A percentile compares a stretch with the other conserved stretches of the same genome.
phyloP scores from a whole-genome alignment of 192 early-diverging fungal genomes.

The Pilaira anomala region DNA sequence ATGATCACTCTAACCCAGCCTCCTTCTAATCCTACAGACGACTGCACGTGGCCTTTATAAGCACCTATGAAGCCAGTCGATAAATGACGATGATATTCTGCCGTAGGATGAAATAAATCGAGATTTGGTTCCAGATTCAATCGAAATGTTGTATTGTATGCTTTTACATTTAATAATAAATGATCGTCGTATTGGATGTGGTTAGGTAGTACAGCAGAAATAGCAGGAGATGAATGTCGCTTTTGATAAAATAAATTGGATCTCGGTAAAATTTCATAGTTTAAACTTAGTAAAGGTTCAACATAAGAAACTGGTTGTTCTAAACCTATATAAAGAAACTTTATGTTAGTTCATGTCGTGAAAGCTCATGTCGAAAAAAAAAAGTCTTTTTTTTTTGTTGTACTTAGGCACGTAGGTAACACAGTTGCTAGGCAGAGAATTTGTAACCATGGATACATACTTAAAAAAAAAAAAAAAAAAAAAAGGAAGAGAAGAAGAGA shows the following conservation, averaged over 20 bases:
- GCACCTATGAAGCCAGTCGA: no score
- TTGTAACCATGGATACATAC: neutral
- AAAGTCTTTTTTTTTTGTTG: neutral
- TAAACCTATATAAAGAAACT: neutral
- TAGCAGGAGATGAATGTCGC: slow-evolving; percentile 2
- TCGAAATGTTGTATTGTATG: slow-evolving; percentile 63
- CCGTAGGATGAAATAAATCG: slow-evolving; percentile 66
- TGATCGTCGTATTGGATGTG: slow-evolving; percentile 42
- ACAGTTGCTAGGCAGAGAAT: neutral
- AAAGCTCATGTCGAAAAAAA: neutral
- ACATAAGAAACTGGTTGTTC: neutral
- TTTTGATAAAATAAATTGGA: slow-evolving; percentile 20
- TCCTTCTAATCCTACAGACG: no score
- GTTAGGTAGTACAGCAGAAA: slow-evolving; percentile 8
- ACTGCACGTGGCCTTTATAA: no score
- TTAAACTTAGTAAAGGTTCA: slow-evolving; percentile 5
- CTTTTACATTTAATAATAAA: slow-evolving; percentile 52
- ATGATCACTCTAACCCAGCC: slow-evolving; percentile 49
- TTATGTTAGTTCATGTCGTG: neutral
- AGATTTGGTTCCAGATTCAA: slow-evolving; percentile 66
- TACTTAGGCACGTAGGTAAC: neutral
- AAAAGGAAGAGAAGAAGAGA: neutral
- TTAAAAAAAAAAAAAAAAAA: neutral
- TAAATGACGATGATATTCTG: slow-evolving; percentile 22
- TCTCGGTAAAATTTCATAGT: slow-evolving; percentile 22